These are phyloP conservation scores for Thielaviopsis populi DNA, from an alignment of 2,329 filamentous ascomycete genomes.

Conservation along the genomic window DNA sequence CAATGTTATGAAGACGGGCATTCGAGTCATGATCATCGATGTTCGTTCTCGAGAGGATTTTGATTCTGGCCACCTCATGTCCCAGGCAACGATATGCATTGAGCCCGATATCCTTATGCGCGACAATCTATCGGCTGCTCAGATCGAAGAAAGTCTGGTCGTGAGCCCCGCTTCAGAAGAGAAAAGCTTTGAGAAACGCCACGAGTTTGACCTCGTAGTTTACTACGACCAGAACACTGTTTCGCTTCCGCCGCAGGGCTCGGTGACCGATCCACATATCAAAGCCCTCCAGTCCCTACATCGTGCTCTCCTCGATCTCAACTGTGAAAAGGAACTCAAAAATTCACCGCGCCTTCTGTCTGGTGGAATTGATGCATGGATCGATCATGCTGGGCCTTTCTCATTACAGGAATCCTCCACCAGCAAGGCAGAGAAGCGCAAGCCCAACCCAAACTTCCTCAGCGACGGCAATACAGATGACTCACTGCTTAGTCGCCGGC, in stretches of 20 bases:
- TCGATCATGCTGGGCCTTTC: slow-evolving; percentile 59
- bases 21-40: slow-evolving; percentile 71
- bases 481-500: slow-evolving; percentile 15
- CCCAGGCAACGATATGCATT: slow-evolving; percentile 72
- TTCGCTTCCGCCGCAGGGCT: slow-evolving; percentile 28
- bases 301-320: slow-evolving; percentile 71
- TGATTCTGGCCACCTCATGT: slow-evolving; percentile 78
- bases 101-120: slow-evolving; percentile 63
- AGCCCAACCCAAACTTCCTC: slow-evolving; percentile 9
- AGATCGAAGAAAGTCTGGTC: slow-evolving; percentile 53
- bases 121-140: slow-evolving; percentile 46
- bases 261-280: slow-evolving; percentile 5
- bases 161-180: slow-evolving; percentile 63
- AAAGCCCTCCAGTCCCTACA: slow-evolving; percentile 40
- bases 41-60: slow-evolving; percentile 66
- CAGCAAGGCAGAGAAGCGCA: slow-evolving; percentile 17
- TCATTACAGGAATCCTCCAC: slow-evolving; percentile 36
- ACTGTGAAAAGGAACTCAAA: slow-evolving; percentile 59
- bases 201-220: slow-evolving; percentile 73
- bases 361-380: slow-evolving; percentile 78
- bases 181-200: slow-evolving; percentile 52
- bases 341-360: slow-evolving; percentile 60
- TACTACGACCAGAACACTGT: slow-evolving; percentile 67
- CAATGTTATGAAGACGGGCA: slow-evolving; percentile 42
- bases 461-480: not conserved